A percentile compares a stretch with the other conserved stretches of the same genome.
These are phyloP conservation scores for Peronospora destructor DNA, from an alignment of 352 stramenopile species.

Conservation along the genomic window DNA sequence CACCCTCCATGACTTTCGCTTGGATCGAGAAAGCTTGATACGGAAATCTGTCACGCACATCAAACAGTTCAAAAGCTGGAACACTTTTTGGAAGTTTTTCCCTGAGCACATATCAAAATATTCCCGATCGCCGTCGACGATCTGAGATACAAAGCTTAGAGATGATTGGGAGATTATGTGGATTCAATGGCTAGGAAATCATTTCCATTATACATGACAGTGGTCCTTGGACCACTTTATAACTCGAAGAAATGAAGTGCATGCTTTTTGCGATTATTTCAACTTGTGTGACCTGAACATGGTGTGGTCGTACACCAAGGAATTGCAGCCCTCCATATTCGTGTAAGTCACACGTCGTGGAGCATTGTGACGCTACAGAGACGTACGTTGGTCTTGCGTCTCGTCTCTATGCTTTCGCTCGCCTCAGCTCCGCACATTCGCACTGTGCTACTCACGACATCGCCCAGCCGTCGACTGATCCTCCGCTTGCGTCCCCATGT, in stretches of 20 bases:
- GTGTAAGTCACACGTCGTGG: no score
- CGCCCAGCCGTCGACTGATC: slow-evolving; percentile 5
- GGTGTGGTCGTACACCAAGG: no score
- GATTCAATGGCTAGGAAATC: background rate
- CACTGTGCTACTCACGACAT: slow-evolving; percentile 11
- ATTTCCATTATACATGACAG: background rate
- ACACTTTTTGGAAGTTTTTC: slow-evolving; percentile 26
- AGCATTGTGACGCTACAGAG: background rate
- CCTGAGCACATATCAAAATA: slow-evolving; percentile 23
- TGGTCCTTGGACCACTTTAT: no score
- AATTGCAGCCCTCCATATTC: no score
- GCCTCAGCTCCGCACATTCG: slow-evolving; percentile 8
- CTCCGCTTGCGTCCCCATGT: slow-evolving; percentile 21
- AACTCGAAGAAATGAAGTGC: no score
- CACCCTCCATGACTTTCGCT: slow-evolving; percentile 44
- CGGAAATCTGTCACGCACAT: slow-evolving; percentile 26
- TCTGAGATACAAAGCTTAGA: slow-evolving; percentile 1
- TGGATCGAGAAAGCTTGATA: slow-evolving; percentile 18
- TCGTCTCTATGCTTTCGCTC: slow-evolving; percentile 26
- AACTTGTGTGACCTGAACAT: no score
- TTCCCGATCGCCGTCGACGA: slow-evolving; percentile 20
- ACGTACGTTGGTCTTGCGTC: slow-evolving; percentile 22
- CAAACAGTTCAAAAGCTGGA: slow-evolving; percentile 37
- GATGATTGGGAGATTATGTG: background rate
- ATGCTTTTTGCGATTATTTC: no score